Evolutionary conservation across 2,329 filamentous ascomycete genomes (phyloP).

Genomic region (Thielaviopsis ethacetica): DNA sequence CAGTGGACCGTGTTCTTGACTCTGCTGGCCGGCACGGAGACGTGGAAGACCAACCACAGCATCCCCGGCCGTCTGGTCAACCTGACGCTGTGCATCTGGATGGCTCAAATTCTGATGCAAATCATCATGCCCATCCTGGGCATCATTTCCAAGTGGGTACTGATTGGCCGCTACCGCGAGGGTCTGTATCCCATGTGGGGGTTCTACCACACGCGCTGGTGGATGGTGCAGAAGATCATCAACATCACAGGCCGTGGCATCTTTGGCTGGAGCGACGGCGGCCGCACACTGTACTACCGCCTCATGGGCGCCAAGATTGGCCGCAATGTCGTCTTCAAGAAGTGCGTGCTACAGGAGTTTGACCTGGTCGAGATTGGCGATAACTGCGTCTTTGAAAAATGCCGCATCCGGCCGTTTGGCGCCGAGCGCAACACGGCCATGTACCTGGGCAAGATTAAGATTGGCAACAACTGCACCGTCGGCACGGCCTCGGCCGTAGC

Average conservation of each 20-base stretch:
- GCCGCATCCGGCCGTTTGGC: constrained; percentile 34
- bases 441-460: constrained; percentile 34
- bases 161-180: constrained; percentile 35
- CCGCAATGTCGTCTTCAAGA: constrained; percentile 29
- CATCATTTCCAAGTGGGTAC: constrained; percentile 36
- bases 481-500: constrained; percentile 33
- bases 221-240: constrained; percentile 38
- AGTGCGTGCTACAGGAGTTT: constrained; percentile 34
- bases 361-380: constrained; percentile 39
- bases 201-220: constrained; percentile 40
- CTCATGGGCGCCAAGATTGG: constrained; percentile 38
- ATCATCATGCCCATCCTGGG: constrained; percentile 27
- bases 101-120: constrained; percentile 24
- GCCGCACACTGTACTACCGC: constrained; percentile 29
- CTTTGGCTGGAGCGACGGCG: constrained; percentile 25
- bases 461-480: constrained; percentile 31
- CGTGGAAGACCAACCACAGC: constrained; percentile 23
- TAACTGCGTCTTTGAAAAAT: constrained; percentile 29
- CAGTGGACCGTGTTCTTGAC: constrained; percentile 38
- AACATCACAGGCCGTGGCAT: constrained; percentile 31
- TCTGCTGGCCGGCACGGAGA: constrained; percentile 24
- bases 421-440: constrained; percentile 41
- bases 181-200: constrained; percentile 45
- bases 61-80: constrained; percentile 31
- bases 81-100: constrained; percentile 27